These are phyloP conservation scores for Gracilaria gracilis DNA, from an alignment of 23 red algal genomes.

Conservation along the genomic window DNA sequence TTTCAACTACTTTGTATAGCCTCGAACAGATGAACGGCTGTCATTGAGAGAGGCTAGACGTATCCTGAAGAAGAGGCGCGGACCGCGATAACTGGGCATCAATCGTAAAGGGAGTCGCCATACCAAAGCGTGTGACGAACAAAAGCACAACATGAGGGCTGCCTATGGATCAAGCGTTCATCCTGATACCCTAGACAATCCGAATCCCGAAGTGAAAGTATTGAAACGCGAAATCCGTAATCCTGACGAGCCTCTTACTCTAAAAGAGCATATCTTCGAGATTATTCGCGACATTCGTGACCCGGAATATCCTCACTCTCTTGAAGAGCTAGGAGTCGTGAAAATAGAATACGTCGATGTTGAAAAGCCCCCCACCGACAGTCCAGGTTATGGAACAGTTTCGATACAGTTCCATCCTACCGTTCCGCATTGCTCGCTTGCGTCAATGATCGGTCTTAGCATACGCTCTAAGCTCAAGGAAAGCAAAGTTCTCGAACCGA, in stretches of 20 bases:
- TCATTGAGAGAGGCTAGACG: too few species aligned
- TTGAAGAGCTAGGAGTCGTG: constrained; percentile 94
- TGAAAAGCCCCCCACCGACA: constrained; percentile 32
- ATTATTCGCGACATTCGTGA: constrained; percentile 97
- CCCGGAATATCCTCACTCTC: constrained; percentile 96
- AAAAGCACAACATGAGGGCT: not conserved
- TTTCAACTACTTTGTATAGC: too few species aligned
- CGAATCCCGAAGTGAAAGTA: constrained; percentile 56
- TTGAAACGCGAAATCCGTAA: not conserved
- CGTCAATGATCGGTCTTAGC: constrained; percentile 93
- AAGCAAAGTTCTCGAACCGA: constrained; percentile 44
- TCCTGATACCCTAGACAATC: constrained; percentile 30
- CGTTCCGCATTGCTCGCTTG: constrained; percentile 95
- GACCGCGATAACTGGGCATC: too few species aligned
- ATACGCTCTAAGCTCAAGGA: constrained; percentile 71
- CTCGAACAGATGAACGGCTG: too few species aligned
- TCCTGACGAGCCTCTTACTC: not conserved
- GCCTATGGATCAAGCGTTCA: not conserved
- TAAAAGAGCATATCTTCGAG: constrained; percentile 65
- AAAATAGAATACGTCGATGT: constrained; percentile 66
- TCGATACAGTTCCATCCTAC: constrained; percentile 88
- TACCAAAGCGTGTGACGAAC: not conserved
- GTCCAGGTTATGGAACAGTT: constrained; percentile 64
- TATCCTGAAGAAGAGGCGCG: too few species aligned
- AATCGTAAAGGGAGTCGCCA: too few species aligned